These are phyloP conservation scores for Brassica hybrid DNA, from an alignment of 441 rosid species.

Conservation along the genomic window DNA sequence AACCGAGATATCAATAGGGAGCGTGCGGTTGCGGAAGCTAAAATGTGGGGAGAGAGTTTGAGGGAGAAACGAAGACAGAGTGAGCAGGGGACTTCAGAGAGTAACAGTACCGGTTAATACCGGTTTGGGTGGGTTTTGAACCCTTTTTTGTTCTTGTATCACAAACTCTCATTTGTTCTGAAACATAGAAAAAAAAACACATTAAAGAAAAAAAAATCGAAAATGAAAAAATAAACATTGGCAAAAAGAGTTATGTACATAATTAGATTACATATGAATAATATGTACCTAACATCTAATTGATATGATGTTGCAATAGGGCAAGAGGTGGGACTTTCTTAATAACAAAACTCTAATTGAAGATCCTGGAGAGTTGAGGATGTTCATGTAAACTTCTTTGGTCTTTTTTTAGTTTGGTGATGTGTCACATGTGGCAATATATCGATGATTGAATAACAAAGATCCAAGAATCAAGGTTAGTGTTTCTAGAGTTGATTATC, in stretches of 20 bases:
- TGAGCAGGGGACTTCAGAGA: constrained; percentile 78
- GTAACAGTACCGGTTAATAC: constrained; percentile 54
- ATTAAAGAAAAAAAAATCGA: background rate
- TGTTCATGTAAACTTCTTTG: constrained; percentile 11
- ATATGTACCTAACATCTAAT: no score
- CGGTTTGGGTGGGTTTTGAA: constrained; percentile 14
- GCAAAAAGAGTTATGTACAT: constrained; percentile 37
- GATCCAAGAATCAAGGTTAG: constrained; percentile 36
- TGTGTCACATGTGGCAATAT: constrained; percentile 34
- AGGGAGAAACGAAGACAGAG: constrained; percentile 86
- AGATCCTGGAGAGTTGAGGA: constrained; percentile 18
- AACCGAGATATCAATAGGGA: constrained; percentile 85
- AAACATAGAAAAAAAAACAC: constrained; percentile 36
- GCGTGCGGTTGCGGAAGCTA: constrained; percentile 95
- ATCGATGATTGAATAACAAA: constrained; percentile 38
- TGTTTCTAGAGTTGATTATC: background rate
- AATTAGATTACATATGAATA: constrained; percentile 32
- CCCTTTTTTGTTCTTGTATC: constrained; percentile 35
- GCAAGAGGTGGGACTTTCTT: background rate
- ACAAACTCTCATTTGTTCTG: constrained; percentile 36
- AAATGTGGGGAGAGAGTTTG: constrained; percentile 97
- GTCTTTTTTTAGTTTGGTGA: background rate
- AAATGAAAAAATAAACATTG: background rate
- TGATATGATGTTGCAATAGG: constrained; percentile 28
- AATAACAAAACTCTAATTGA: constrained; percentile 13